These are phyloP conservation scores for Oryza punctata DNA, from an alignment of 176 grass and related monocot species.

Conservation along the genomic window DNA sequence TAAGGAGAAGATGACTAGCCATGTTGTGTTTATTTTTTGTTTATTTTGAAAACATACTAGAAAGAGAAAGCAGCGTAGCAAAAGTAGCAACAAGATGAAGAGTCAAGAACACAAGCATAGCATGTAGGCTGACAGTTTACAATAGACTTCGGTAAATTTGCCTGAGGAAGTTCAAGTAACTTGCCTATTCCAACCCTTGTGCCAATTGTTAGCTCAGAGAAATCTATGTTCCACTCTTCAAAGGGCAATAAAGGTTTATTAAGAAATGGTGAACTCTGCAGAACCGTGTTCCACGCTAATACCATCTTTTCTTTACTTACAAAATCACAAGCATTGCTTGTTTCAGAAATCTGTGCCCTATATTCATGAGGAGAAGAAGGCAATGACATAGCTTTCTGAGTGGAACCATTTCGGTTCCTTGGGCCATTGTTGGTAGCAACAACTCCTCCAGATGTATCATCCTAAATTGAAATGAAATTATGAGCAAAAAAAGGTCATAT, in stretches of 20 bases:
- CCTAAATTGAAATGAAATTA: slow-evolving; percentile 55
- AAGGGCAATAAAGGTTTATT: slow-evolving; percentile 90
- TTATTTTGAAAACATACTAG: slow-evolving; percentile 1
- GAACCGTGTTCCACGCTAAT: slow-evolving; percentile 81
- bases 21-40: not conserved
- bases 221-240: slow-evolving; percentile 99
- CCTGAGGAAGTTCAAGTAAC: slow-evolving; percentile 37
- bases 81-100: slow-evolving; percentile 24
- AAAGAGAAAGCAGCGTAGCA: slow-evolving; percentile 21
- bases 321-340: slow-evolving; percentile 59
- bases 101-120: slow-evolving; percentile 16
- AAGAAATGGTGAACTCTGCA: slow-evolving; percentile 78
- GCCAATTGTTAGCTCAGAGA: slow-evolving; percentile 93
- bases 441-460: slow-evolving; percentile 51
- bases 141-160: slow-evolving; percentile 13
- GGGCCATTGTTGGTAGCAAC: slow-evolving; percentile 44
- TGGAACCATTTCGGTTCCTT: slow-evolving; percentile 58
- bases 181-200: slow-evolving; percentile 99
- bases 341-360: slow-evolving; percentile 56
- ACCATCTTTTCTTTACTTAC: slow-evolving; percentile 73
- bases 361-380: slow-evolving; percentile 98
- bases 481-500: slow-evolving; percentile 28
- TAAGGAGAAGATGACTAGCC: not conserved
- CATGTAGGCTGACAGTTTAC: slow-evolving; percentile 8
- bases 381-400: slow-evolving; percentile 88